Conservation (phyloP, 805 yeast genomes). For the Priceomyces carsonii region DNA sequence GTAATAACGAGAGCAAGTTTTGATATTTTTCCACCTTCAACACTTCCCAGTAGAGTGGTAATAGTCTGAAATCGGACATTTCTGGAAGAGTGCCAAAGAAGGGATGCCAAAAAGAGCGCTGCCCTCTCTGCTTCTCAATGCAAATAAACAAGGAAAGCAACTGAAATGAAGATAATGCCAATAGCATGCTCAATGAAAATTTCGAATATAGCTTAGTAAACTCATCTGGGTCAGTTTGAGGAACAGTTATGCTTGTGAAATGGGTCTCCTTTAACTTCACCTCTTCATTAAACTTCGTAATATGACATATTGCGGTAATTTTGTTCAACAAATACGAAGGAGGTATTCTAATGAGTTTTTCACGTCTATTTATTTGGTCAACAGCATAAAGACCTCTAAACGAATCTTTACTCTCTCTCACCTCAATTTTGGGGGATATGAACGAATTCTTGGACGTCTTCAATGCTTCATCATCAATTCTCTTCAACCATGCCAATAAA, state of each 20-base stretch:
- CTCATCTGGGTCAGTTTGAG: constrained; percentile 19
- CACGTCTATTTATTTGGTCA: constrained; percentile 36
- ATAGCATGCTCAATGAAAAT: constrained; percentile 33
- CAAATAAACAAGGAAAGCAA: constrained; percentile 51
- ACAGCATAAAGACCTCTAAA: constrained; percentile 67
- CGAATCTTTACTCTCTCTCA: constrained; percentile 35
- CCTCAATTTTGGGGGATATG: constrained; percentile 42
- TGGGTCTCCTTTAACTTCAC: constrained; percentile 26
- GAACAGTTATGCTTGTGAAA: constrained; percentile 22
- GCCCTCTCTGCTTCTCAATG: constrained; percentile 42
- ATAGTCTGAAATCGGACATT: constrained; percentile 47
- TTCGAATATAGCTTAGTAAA: constrained; percentile 31
- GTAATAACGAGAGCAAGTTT: constrained; percentile 40
- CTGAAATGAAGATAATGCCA: constrained; percentile 58
- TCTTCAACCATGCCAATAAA: constrained; percentile 32
- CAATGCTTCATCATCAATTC: constrained; percentile 19
- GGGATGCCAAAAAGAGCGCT: constrained; percentile 62
- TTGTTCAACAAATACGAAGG: constrained; percentile 59
- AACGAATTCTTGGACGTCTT: constrained; percentile 22
- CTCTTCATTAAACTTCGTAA: constrained; percentile 42
- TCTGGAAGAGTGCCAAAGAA: constrained; percentile 68
- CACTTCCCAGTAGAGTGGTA: constrained; percentile 68
- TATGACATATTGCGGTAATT: constrained; percentile 46
- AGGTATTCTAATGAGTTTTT: constrained; percentile 56
- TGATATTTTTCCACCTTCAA: constrained; percentile 23